phyloP scores from a whole-genome alignment of 2,329 filamentous ascomycete genomes.

The Sporothrix dimorphospora region DNA sequence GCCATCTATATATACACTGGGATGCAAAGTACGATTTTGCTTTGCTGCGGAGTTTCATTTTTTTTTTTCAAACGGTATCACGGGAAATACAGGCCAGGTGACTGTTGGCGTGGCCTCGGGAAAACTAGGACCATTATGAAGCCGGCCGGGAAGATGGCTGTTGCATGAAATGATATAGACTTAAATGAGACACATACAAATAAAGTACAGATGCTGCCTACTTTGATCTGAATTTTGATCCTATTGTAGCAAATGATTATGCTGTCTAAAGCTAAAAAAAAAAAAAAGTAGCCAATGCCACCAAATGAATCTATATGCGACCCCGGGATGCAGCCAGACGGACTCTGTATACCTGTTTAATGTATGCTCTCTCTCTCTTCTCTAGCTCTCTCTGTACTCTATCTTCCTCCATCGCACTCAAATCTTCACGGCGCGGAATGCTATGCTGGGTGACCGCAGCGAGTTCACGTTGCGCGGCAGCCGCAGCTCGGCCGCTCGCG shows the following conservation, averaged over 20 bases:
- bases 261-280: slow-evolving; percentile 7
- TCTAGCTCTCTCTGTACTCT: background rate
- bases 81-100: background rate
- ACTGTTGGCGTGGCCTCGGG: background rate
- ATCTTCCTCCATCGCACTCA: background rate
- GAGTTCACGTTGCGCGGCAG: slow-evolving; percentile 75
- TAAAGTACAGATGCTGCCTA: no score
- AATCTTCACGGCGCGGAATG: slow-evolving; percentile 62
- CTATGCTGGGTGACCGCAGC: slow-evolving; percentile 66
- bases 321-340: background rate
- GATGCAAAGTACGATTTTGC: background rate
- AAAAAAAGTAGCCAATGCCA: background rate
- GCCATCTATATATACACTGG: background rate
- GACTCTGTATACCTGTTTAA: slow-evolving; percentile 5
- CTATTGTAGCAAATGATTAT: slow-evolving; percentile 17
- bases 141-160: background rate
- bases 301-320: slow-evolving; percentile 22
- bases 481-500: slow-evolving; percentile 85
- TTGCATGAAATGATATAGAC: slow-evolving; percentile 8
- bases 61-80: background rate
- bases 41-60: background rate
- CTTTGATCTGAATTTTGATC: background rate
- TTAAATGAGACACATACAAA: slow-evolving; percentile 3
- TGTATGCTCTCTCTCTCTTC: slow-evolving; percentile 3
- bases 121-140: background rate